Percentiles rank a stretch among this genome's conserved stretches.
These are phyloP conservation scores for Lactifluus hygrophoroides DNA, from an alignment of 768 basidiomycete species.

Conservation along the genomic window DNA sequence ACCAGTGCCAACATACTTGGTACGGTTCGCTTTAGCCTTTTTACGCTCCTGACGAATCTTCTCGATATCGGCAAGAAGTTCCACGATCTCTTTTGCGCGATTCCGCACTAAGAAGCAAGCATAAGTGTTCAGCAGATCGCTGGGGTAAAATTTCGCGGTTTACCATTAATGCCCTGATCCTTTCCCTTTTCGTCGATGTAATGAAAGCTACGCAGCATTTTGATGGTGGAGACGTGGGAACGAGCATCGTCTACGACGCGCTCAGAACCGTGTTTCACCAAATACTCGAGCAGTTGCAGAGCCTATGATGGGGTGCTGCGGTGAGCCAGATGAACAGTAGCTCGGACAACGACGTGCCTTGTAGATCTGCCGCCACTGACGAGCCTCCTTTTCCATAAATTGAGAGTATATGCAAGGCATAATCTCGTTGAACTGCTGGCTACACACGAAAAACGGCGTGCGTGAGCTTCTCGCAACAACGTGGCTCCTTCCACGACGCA, in stretches of 20 bases:
- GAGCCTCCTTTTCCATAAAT: constrained; percentile 97
- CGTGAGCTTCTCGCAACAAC: neutral
- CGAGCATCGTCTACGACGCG: constrained; percentile 97
- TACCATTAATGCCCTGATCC: constrained; percentile 95
- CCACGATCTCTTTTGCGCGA: constrained; percentile 86
- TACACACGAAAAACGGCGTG: constrained; percentile 24
- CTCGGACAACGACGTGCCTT: constrained; percentile 45
- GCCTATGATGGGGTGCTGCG: constrained; percentile 41
- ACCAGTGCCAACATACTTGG: constrained; percentile 83
- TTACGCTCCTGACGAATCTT: constrained; percentile 81
- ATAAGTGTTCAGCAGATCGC: neutral
- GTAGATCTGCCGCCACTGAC: constrained; percentile 98
- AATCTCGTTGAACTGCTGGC: constrained; percentile 98
- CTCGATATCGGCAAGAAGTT: constrained; percentile 85
- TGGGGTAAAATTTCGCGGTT: constrained; percentile 6
- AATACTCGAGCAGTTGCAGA: constrained; percentile 87
- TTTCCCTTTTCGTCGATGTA: constrained; percentile 99
- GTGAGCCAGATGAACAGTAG: neutral
- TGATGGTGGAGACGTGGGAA: constrained; percentile 88
- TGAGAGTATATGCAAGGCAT: constrained; percentile 95
- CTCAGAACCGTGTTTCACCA: constrained; percentile 95
- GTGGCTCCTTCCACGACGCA: constrained; percentile 34
- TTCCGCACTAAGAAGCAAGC: constrained; percentile 69
- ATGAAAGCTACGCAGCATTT: constrained; percentile 97
- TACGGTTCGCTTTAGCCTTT: constrained; percentile 85